A percentile compares a stretch with the other conserved stretches of the same genome.
Conservation (phyloP, 2,329 filamentous ascomycete species). For the Sporothrix schenckii region DNA sequence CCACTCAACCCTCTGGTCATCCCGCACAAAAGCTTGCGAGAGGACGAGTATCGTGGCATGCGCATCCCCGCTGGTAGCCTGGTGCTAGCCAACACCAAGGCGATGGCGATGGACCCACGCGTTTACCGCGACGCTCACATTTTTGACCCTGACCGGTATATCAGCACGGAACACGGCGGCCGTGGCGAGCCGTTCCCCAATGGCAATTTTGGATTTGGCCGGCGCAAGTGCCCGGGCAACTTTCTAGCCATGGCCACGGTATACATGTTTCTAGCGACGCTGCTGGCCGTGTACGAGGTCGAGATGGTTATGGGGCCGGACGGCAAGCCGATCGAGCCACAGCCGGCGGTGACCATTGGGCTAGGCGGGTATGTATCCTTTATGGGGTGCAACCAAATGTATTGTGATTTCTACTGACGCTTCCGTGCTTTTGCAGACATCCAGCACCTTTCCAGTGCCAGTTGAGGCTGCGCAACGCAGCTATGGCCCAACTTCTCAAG, state of each 20-base stretch:
- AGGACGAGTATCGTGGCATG: conserved; percentile 61
- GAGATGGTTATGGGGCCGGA: conserved; percentile 35
- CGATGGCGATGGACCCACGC: conserved; percentile 49
- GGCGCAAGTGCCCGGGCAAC: conserved; percentile 55
- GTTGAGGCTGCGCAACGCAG: conserved; percentile 30
- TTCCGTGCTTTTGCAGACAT: conserved; percentile 31
- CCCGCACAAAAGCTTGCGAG: conserved; percentile 57
- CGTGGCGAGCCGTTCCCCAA: conserved; percentile 51
- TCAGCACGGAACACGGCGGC: conserved; percentile 29
- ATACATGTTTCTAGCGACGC: conserved; percentile 47
- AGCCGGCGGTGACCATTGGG: conserved; percentile 36
- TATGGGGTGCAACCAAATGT: not conserved
- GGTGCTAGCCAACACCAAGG: conserved; percentile 49
- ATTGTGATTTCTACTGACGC: not conserved
- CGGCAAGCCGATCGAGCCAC: conserved; percentile 35
- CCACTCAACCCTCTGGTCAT: conserved; percentile 55
- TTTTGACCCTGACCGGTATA: conserved; percentile 54
- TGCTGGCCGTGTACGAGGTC: conserved; percentile 43
- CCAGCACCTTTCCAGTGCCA: conserved; percentile 37
- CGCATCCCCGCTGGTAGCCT: conserved; percentile 59
- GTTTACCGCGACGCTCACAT: conserved; percentile 48
- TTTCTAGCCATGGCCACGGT: conserved; percentile 53
- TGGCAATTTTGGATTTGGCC: conserved; percentile 58
- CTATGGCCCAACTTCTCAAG: conserved; percentile 26
- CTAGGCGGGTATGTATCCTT: conserved; percentile 35